Evolutionary conservation across 805 yeast species (phyloP), one percentile per base, ranked within the genome.

Genomic region (Clavispora santaluciae): DNA sequence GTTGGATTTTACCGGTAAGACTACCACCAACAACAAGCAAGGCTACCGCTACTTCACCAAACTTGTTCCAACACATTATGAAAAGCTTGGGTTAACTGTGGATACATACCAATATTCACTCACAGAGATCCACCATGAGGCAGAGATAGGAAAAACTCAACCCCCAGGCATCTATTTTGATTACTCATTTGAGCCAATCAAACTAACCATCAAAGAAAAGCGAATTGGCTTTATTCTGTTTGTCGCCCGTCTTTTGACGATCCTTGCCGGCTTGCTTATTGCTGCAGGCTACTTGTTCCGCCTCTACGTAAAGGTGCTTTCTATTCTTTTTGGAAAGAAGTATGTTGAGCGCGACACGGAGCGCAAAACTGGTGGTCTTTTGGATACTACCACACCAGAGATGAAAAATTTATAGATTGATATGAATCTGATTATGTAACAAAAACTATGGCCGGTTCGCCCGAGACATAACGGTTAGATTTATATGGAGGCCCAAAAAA

Each of bases 151-250:
- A 22, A 33, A 38, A 9, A 29, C 44, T 24, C 60, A 57, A 4
- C 22, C 28, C 2, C 95, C 97, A 4, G 97, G 96, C 0, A 80
- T 91, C 20, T 85, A 76, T 54, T 78, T 93, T 66, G 78, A 75
- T 41, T 91, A 90, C 60, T 88, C 88, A 50, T 88, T 93, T 58
- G 98, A 93, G 54, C 91, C 97, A 4, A 77, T 93, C 33, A 75
- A 81, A 35, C 72, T 93, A 51, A 62, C 76, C 3, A 72, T 89
- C 16, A 71, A 70, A 20, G 97, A 91, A 55, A 70, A 65, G 40
- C 73, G 98, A 47, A 69, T 91, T 30, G 73, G 91, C 4, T 91
- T 91, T 57, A 57, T 79, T 31, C 86, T 83, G 53, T 91, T 91
- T 61, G 64, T 88, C 7, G 78, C 88, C 9, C 76, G 90, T 49